Base-by-base conservation (phyloP, 345 rosid species). In the Euphorbia peplus region DNA sequence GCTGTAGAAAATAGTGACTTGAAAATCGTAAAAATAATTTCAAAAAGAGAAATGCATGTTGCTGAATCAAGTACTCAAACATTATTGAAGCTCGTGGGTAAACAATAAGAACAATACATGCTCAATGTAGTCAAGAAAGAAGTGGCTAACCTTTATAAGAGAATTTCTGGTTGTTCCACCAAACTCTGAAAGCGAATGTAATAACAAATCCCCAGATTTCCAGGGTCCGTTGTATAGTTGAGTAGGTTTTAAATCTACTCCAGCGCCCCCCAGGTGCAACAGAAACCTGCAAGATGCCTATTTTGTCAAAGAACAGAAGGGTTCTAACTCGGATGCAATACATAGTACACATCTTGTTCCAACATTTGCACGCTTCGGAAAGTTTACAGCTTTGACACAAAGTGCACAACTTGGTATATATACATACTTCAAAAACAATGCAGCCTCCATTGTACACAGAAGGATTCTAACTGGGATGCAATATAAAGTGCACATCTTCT, bases 201-300 rank as follows among this genome's bases (percentile, higher is more conserved):
- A 95, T 16, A 65, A 90, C 93, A 74, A 79, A 88, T 67, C 99
- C 99, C 99, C 99, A 95, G 79, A 95, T 91, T 82, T 95, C 99
- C 83, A 95, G 58, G 41, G 97, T 83, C 79, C 99, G 86, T 70
- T 95, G 99, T 70, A 95, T 82, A 1, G 95, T 91, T 6, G 99
- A 91, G 71, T 95, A 95, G 47, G 95, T 88, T 83, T 91, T 91
- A 84, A 95, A 95, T 80, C 96, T 85, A 82, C 76, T 88, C 99
- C 99, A 95, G 19, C 95, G 88, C 50, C 99, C 97, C 46, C 97
- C 97, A 46, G 96, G 92, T 62, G 93, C 88, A 76, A 95, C 92
- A 72, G 99, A 95, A 66, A 91, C 99, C 99, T 95, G 76, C 63
- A 75, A 78, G 47, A 74, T 52, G 51, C 42, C n/a, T 53, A 65